Evolutionary conservation across 106 monocot species (phyloP).

Genomic region (Allium fistulosum): DNA sequence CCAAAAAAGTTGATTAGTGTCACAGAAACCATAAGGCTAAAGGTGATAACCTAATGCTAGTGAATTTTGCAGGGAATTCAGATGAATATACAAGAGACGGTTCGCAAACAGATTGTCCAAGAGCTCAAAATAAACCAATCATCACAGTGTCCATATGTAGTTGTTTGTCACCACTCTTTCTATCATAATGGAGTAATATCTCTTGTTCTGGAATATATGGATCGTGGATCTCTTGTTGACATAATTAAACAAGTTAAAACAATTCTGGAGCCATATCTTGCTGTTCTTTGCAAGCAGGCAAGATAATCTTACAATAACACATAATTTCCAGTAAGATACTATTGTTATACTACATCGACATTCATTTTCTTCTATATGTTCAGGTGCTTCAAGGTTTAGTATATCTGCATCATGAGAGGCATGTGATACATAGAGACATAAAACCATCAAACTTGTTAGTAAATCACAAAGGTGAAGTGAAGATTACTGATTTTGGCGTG

Average conservation of each 20-base stretch:
- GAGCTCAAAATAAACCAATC: slow-evolving; percentile 97
- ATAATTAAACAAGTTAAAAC: slow-evolving; percentile 84
- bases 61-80: slow-evolving; percentile 71
- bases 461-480: slow-evolving; percentile 78
- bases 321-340: neutral
- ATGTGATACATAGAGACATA: slow-evolving; percentile 95
- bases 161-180: slow-evolving; percentile 88
- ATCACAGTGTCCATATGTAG: slow-evolving; percentile 68
- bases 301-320: neutral
- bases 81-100: slow-evolving; percentile 89
- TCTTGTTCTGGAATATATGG: slow-evolving; percentile 95
- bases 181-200: slow-evolving; percentile 96
- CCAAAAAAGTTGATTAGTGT: neutral
- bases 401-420: slow-evolving; percentile 89
- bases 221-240: slow-evolving; percentile 89
- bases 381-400: slow-evolving; percentile 88
- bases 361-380: neutral
- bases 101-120: slow-evolving; percentile 94
- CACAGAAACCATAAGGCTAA: neutral
- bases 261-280: slow-evolving; percentile 95
- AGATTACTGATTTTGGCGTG: slow-evolving; percentile 95
- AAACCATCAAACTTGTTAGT: slow-evolving; percentile 85
- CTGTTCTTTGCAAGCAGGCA: slow-evolving; percentile 91
- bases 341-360: neutral
- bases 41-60: neutral